Percentiles rank a stretch among this genome's conserved stretches.
Conservation (phyloP, 306 rosid genomes). For the Citrullus amarus region DNA sequence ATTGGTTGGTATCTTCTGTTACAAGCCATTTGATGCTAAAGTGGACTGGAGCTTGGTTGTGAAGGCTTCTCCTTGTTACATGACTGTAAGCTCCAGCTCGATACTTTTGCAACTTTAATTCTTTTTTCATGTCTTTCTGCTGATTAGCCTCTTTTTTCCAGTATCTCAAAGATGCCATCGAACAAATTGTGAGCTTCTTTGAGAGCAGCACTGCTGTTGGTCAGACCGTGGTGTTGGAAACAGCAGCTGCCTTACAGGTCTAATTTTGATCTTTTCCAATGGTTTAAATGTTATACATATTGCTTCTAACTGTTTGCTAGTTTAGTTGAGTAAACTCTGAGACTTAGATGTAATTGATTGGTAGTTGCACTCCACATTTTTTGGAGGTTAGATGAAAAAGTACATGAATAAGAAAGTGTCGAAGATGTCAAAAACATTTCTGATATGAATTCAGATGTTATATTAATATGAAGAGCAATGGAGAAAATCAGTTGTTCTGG, state of each 20-base stretch:
- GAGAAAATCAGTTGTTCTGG: background rate
- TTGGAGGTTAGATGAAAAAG: background rate
- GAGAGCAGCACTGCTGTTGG: conserved; percentile 66
- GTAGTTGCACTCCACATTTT: background rate
- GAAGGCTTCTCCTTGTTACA: conserved; percentile 95
- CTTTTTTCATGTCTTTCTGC: conserved; percentile 15
- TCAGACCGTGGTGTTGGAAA: conserved; percentile 78
- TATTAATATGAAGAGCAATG: background rate
- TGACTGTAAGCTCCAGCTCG: conserved; percentile 57
- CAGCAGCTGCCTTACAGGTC: conserved; percentile 99
- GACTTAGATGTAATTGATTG: background rate
- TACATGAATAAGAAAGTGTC: background rate
- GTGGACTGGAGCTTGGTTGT: conserved; percentile 97
- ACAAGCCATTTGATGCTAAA: conserved; percentile 65
- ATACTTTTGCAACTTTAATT: conserved; percentile 5
- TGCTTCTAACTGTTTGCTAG: background rate
- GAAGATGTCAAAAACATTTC: background rate
- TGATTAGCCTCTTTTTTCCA: conserved; percentile 26
- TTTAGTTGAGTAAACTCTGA: background rate
- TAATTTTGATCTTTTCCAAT: background rate
- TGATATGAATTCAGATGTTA: background rate
- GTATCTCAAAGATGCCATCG: conserved; percentile 79
- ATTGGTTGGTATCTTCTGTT: conserved; percentile 56
- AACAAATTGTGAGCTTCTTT: conserved; percentile 70
- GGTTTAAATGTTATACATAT: background rate